Evolutionary conservation across 768 basidiomycete species (phyloP).

Genomic region (Lactarius evosmus): DNA sequence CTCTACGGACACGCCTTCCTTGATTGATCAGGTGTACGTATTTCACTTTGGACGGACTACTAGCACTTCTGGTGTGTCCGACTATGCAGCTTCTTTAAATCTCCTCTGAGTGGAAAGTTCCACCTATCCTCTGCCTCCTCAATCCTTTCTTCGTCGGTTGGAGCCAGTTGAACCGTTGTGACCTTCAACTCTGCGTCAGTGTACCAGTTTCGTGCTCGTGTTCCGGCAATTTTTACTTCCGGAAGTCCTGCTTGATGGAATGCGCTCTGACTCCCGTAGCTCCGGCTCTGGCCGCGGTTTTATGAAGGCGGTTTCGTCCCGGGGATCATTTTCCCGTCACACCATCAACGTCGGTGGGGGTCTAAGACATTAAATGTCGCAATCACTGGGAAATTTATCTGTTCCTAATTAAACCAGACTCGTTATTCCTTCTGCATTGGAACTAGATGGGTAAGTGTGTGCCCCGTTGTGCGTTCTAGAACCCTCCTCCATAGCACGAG

Average conservation of each 20-base stretch:
- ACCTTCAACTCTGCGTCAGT: background rate
- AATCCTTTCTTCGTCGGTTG: background rate
- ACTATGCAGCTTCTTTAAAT: background rate
- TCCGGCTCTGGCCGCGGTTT: background rate
- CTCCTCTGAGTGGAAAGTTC: background rate
- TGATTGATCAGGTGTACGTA: no score
- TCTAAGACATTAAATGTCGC: no score
- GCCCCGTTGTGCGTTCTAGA: no score
- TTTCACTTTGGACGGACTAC: no score
- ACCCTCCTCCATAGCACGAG: background rate
- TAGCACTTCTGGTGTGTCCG: no score
- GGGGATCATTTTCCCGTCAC: background rate
- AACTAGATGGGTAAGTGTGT: no score
- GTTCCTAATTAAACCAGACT: no score
- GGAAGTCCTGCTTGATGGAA: background rate
- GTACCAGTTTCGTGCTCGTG: background rate
- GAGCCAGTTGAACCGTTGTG: background rate
- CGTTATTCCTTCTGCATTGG: no score
- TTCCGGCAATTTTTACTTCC: background rate
- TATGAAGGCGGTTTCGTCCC: background rate
- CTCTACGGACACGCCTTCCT: no score
- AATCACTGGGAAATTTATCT: no score
- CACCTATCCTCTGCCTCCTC: no score
- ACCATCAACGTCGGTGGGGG: background rate
- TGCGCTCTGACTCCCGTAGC: background rate